phyloP scores from a whole-genome alignment of 1,284 basidiomycete species.

The Volvariella volvacea region DNA sequence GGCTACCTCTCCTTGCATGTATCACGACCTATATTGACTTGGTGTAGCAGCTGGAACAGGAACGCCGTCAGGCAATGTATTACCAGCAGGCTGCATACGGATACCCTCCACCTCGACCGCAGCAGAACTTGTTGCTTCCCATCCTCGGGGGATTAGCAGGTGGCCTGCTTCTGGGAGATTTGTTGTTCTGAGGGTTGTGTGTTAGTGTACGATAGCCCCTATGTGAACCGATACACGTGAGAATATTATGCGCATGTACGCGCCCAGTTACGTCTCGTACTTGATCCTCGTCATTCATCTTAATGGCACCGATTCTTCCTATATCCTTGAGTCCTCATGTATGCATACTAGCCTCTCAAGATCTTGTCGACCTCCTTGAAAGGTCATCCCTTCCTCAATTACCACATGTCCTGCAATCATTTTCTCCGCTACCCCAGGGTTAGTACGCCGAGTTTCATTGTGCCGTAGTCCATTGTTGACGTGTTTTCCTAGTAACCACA shows the following conservation, averaged over 20 bases:
- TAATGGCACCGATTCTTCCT: conserved; percentile 48
- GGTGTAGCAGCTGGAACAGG: not conserved
- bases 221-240: no score
- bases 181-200: conserved; percentile 23
- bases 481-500: conserved; percentile 53
- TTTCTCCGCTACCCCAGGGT: conserved; percentile 80
- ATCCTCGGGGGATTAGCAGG: conserved; percentile 55
- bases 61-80: conserved; percentile 10
- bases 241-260: no score
- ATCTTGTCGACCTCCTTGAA: conserved; percentile 55
- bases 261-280: no score
- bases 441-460: conserved; percentile 8
- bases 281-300: no score
- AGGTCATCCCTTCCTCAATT: conserved; percentile 57
- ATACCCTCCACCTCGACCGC: conserved; percentile 12
- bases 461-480: conserved; percentile 8
- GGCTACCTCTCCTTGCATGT: conserved; percentile 16
- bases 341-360: conserved; percentile 62
- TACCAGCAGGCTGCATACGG: conserved; percentile 6
- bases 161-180: conserved; percentile 49
- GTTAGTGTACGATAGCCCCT: conserved; percentile 13
- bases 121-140: conserved; percentile 38
- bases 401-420: conserved; percentile 69
- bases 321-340: conserved; percentile 74
- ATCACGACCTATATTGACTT: conserved; percentile 1